Conservation (phyloP, 768 basidiomycete species). For the Boletellus emodensis region DNA sequence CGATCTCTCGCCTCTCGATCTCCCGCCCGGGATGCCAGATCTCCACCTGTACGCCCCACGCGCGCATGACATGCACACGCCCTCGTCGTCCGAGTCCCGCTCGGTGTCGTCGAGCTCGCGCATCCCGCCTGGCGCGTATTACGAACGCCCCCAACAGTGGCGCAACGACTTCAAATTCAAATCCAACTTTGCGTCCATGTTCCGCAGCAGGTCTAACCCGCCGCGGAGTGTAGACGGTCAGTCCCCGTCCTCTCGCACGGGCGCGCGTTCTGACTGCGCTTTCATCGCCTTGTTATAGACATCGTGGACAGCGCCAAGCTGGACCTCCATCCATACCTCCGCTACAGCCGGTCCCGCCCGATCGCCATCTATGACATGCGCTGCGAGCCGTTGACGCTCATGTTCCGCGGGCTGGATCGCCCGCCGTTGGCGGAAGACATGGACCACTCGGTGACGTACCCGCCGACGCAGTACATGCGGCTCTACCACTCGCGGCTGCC, state of each 20-base stretch:
- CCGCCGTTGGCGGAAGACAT: no score
- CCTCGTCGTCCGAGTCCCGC: conserved; percentile 24
- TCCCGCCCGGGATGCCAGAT: conserved; percentile 17
- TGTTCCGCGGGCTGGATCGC: conserved; percentile 41
- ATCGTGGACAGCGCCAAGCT: conserved; percentile 7
- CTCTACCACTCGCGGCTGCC: no score
- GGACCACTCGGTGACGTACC: no score
- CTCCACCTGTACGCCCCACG: conserved; percentile 12
- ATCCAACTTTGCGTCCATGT: conserved; percentile 28
- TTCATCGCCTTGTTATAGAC: conserved; percentile 7
- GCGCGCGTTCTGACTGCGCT: not conserved
- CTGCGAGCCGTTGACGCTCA: conserved; percentile 33
- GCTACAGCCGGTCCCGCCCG: conserved; percentile 27
- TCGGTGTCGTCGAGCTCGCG: conserved; percentile 12
- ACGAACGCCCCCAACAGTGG: conserved; percentile 28
- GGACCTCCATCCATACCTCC: conserved; percentile 12
- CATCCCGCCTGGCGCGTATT: conserved; percentile 8
- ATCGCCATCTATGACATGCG: conserved; percentile 52
- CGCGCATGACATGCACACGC: conserved; percentile 20
- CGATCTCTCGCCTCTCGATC: conserved; percentile 20
- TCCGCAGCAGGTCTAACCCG: conserved; percentile 20
- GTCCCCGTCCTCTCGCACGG: not conserved
- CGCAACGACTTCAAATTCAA: conserved; percentile 29
- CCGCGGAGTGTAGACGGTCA: conserved; percentile 15
- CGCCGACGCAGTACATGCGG: no score